Conservation (phyloP, 2,329 filamentous ascomycete genomes). For the Chaetomiaceae sp. region DNA sequence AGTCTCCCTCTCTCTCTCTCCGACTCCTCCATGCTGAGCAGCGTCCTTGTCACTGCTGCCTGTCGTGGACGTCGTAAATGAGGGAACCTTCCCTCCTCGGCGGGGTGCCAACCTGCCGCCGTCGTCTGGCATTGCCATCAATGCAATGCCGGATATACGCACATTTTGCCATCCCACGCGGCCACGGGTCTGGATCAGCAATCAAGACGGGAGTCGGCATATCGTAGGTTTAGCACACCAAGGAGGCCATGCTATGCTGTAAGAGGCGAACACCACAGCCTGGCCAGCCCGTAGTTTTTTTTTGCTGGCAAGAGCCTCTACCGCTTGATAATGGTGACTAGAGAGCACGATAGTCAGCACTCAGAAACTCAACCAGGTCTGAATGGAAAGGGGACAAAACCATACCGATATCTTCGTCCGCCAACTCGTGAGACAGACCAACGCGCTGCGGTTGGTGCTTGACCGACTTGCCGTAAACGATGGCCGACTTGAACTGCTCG, state of each 20-base stretch:
- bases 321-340: conserved; percentile 66
- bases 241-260: not conserved
- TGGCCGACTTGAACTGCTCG: conserved; percentile 90
- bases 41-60: no score
- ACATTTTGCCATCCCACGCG: no score
- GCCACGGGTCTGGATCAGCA: not conserved
- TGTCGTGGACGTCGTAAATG: no score
- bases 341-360: not conserved
- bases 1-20: no score
- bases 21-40: no score
- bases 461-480: conserved; percentile 96
- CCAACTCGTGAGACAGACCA: conserved; percentile 83
- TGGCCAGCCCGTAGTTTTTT: not conserved
- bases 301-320: conserved; percentile 32
- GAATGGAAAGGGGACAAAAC: conserved; percentile 18
- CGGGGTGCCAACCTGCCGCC: no score
- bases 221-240: not conserved
- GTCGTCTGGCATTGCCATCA: no score
- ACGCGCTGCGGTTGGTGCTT: conserved; percentile 98
- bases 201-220: conserved; percentile 1
- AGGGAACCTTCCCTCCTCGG: no score
- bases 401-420: conserved; percentile 94
- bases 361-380: not conserved
- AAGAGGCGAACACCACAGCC: no score
- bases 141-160: no score